Conservation (phyloP, 495 filamentous ascomycete genomes). For the Talaromyces trachyspermus region DNA sequence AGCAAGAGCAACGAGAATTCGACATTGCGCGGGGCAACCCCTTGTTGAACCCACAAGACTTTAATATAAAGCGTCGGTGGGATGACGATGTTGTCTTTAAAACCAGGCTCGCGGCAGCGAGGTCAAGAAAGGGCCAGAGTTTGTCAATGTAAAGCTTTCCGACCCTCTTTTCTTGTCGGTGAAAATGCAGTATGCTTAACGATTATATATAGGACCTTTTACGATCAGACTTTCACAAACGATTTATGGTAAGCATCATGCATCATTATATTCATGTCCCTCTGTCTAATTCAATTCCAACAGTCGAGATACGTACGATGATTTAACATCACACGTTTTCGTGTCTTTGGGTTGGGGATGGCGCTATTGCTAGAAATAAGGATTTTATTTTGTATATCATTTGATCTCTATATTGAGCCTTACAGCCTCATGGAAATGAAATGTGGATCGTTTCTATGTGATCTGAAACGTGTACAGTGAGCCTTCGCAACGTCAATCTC, state of each 20-base stretch:
- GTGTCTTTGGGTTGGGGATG: neutral
- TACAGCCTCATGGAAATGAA: no score
- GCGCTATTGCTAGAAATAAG: neutral
- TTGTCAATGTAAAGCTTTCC: constrained; percentile 77
- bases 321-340: neutral
- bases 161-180: neutral
- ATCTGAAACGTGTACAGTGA: no score
- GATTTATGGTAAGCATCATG: constrained; percentile 73
- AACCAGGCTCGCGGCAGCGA: constrained; percentile 96
- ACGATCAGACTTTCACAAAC: constrained; percentile 92
- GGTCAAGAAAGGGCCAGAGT: constrained; percentile 88
- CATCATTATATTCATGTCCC: constrained; percentile 4
- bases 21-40: constrained; percentile 93
- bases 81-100: constrained; percentile 99
- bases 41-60: constrained; percentile 62
- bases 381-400: neutral
- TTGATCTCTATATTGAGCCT: neutral
- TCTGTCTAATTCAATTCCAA: constrained; percentile 24
- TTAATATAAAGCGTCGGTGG: constrained; percentile 58
- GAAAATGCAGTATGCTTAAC: constrained; percentile 16
- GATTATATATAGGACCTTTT: constrained; percentile 67
- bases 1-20: constrained; percentile 73
- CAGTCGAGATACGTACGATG: constrained; percentile 66
- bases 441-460: no score
- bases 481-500: no score